phyloP scores from a whole-genome alignment of 2,329 filamentous ascomycete species.

The Bimuria novae-zelandiae region DNA sequence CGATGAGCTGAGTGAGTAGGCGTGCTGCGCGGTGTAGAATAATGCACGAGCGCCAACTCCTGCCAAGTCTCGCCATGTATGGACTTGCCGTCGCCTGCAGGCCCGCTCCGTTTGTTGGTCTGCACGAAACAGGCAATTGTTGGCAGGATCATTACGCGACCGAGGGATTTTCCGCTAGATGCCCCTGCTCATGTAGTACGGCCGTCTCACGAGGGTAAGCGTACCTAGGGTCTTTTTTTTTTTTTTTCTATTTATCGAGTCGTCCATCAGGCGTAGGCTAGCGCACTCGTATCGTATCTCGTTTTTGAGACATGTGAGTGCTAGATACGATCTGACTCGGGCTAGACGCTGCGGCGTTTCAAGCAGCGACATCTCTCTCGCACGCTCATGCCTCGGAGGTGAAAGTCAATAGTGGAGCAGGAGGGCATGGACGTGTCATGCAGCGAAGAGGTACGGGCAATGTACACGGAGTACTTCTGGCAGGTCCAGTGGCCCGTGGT shows the following conservation, averaged over 20 bases:
- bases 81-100: background rate
- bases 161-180: conserved; percentile 9
- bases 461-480: background rate
- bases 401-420: too few relatives aligned
- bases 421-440: too few relatives aligned
- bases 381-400: too few relatives aligned
- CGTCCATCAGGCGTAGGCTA: background rate
- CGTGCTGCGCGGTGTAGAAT: conserved; percentile 18
- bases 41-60: background rate
- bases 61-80: background rate
- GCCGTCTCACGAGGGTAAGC: background rate
- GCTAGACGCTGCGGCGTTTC: conserved; percentile 1
- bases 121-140: conserved; percentile 10
- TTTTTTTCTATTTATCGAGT: background rate
- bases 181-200: conserved; percentile 1
- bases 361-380: background rate
- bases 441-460: background rate
- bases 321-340: conserved; percentile 1
- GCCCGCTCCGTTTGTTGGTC: background rate
- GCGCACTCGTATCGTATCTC: background rate
- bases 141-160: background rate
- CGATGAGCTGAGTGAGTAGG: background rate
- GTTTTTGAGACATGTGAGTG: background rate
- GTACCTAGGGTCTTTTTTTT: conserved; percentile 1
- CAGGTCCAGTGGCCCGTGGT: background rate